phyloP scores from a whole-genome alignment of 176 grass and related monocot species.

The Triticum monococcum region DNA sequence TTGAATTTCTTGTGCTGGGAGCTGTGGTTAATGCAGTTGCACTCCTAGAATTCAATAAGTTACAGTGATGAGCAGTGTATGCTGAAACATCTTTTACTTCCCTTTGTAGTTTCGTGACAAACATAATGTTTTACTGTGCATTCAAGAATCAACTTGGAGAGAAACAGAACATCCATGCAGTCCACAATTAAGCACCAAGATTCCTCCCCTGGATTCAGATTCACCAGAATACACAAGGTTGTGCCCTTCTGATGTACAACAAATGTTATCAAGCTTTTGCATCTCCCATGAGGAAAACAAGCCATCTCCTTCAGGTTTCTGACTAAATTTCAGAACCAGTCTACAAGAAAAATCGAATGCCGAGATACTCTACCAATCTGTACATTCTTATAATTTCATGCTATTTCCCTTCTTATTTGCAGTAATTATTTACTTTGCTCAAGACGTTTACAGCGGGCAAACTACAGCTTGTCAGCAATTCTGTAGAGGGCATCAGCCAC shows the following conservation, averaged over 20 bases:
- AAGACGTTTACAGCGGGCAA: slow-evolving; percentile 1
- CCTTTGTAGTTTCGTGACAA: neutral
- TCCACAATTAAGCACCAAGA: neutral
- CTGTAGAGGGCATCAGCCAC: slow-evolving; percentile 89
- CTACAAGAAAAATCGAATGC: slow-evolving; percentile 17
- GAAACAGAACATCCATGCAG: neutral
- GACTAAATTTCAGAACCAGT: slow-evolving; percentile 38
- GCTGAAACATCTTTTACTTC: neutral
- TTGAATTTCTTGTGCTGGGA: slow-evolving; percentile 18
- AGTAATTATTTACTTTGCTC: slow-evolving; percentile 38
- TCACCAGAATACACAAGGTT: slow-evolving; percentile 25
- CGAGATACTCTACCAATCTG: slow-evolving; percentile 35
- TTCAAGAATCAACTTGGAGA: slow-evolving; percentile 17
- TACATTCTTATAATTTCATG: slow-evolving; percentile 29
- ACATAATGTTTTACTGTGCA: neutral
- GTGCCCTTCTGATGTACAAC: neutral
- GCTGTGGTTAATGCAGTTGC: neutral
- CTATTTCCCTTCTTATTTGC: slow-evolving; percentile 7
- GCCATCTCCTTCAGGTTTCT: slow-evolving; percentile 24
- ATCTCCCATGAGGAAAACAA: slow-evolving; percentile 14
- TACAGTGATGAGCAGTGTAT: neutral
- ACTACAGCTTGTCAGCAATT: slow-evolving; percentile 96
- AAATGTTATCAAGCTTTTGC: neutral
- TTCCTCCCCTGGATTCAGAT: neutral
- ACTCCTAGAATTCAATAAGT: neutral